These are phyloP conservation scores for Cytospora schulzeri DNA, from an alignment of 2,329 filamentous ascomycete genomes.

Conservation along the genomic window DNA sequence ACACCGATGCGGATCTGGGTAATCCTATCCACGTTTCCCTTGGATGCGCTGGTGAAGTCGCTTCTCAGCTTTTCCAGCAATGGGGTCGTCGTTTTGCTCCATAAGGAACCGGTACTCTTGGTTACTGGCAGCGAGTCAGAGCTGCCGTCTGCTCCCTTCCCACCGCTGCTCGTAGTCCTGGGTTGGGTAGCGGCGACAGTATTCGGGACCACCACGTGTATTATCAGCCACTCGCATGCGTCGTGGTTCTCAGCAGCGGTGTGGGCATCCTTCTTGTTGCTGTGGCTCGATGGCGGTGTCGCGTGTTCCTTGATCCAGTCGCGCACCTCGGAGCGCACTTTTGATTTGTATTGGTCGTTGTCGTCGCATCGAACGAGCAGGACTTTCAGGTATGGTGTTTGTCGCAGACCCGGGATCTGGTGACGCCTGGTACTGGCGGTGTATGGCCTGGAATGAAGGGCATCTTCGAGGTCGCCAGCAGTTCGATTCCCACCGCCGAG, in stretches of 20 bases:
- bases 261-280: slow-evolving; percentile 52
- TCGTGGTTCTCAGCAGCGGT: slow-evolving; percentile 89
- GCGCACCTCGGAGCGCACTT: slow-evolving; percentile 74
- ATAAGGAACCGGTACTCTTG: slow-evolving; percentile 68
- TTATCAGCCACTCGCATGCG: slow-evolving; percentile 91
- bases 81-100: slow-evolving; percentile 77
- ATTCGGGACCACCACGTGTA: slow-evolving; percentile 90
- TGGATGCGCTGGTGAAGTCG: slow-evolving; percentile 81
- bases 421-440: slow-evolving; percentile 64
- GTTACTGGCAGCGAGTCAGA: slow-evolving; percentile 50
- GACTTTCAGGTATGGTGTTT: slow-evolving; percentile 91
- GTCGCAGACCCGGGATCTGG: slow-evolving; percentile 90
- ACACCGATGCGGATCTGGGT: slow-evolving; percentile 81
- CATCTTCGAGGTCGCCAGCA: slow-evolving; percentile 15
- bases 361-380: slow-evolving; percentile 92
- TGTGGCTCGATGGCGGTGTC: slow-evolving; percentile 55
- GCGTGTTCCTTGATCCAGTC: slow-evolving; percentile 89
- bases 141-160: slow-evolving; percentile 32
- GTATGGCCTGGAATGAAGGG: slow-evolving; percentile 23
- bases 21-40: slow-evolving; percentile 73
- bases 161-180: slow-evolving; percentile 57
- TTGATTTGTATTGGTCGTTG: slow-evolving; percentile 87
- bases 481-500: slow-evolving; percentile 43
- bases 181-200: slow-evolving; percentile 80
- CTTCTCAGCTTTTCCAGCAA: slow-evolving; percentile 86